Percentiles rank a stretch among this genome's conserved stretches.
Conservation (phyloP, 345 rosid species). For the Eucalyptus brandiana region DNA sequence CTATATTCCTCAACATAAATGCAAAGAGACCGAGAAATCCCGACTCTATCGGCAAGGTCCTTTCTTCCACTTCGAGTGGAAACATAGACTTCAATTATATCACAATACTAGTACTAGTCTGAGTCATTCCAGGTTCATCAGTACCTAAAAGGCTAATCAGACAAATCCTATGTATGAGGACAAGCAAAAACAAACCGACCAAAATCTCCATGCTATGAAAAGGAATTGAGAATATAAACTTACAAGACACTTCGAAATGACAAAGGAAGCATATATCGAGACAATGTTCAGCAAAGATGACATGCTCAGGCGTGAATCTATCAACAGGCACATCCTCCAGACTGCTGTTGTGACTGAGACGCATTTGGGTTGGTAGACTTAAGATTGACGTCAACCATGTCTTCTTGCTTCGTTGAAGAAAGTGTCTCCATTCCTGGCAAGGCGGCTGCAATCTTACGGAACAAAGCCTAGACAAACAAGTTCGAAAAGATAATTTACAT, state of each 20-base stretch:
- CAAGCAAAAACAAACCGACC: background rate
- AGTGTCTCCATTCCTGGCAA: conserved; percentile 94
- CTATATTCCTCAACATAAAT: background rate
- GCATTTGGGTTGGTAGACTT: conserved; percentile 62
- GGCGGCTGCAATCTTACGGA: conserved; percentile 88
- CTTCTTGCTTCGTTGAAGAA: conserved; percentile 83
- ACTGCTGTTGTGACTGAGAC: conserved; percentile 50
- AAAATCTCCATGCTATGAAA: background rate
- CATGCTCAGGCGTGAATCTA: background rate
- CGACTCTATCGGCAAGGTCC: background rate
- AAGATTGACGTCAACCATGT: conserved; percentile 90
- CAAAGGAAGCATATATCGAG: background rate
- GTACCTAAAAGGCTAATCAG: background rate
- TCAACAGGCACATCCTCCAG: conserved; percentile 80
- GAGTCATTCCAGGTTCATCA: background rate
- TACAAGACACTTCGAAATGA: background rate
- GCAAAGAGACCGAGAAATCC: background rate
- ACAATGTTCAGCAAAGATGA: background rate
- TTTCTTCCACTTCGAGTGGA: background rate
- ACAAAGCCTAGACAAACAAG: conserved; percentile 38
- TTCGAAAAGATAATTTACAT: background rate
- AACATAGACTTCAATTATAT: background rate
- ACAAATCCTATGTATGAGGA: background rate
- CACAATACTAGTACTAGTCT: background rate
- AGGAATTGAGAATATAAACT: background rate